These are phyloP conservation scores for Talinum fruticosum DNA, from an alignment of 148 eudicot species.

Conservation along the genomic window DNA sequence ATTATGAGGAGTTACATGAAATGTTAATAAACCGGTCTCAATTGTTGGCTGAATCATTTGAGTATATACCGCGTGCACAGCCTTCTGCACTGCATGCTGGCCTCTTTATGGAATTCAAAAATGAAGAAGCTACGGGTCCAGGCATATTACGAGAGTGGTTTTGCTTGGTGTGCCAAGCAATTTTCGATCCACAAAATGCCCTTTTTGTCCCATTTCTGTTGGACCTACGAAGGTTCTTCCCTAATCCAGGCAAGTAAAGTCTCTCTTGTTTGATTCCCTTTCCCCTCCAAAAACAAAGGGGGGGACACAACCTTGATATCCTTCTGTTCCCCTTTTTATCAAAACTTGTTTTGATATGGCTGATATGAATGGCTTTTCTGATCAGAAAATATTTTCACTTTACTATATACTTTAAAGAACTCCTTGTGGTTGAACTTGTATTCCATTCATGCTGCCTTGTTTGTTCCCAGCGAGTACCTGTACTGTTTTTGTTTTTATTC, in stretches of 20 bases:
- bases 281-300: not conserved
- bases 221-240: constrained; percentile 87
- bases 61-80: constrained; percentile 60
- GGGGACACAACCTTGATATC: not conserved
- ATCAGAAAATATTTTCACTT: not conserved
- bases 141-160: constrained; percentile 97
- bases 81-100: constrained; percentile 55
- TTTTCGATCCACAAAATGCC: constrained; percentile 80
- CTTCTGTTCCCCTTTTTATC: not conserved
- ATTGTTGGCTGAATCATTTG: constrained; percentile 75
- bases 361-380: not conserved
- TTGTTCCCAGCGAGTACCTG: not conserved
- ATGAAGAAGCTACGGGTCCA: constrained; percentile 93
- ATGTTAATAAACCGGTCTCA: constrained; percentile 89
- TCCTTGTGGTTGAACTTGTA: constrained; percentile 7
- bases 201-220: constrained; percentile 77
- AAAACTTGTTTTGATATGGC: not conserved
- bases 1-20: constrained; percentile 75
- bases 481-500: not conserved
- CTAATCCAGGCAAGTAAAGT: constrained; percentile 65
- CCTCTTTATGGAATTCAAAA: constrained; percentile 84
- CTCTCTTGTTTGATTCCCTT: not conserved
- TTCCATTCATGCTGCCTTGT: not conserved
- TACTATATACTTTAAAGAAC: not conserved
- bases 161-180: constrained; percentile 73